Evolutionary conservation across 805 yeast genomes (phyloP).

Genomic region (Monosporozyma solicola): DNA sequence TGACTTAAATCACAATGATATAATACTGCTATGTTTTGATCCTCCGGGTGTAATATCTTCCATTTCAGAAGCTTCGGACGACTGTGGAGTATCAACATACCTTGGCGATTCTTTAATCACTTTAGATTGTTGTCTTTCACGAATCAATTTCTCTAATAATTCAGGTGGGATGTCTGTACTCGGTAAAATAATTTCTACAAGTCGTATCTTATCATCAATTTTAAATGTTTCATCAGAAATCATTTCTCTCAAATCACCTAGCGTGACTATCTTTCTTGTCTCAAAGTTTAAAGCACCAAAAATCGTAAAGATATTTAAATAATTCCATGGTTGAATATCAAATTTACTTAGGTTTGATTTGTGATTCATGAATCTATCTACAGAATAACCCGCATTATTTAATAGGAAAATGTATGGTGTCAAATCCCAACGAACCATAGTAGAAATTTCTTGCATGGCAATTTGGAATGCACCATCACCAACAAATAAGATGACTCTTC

Average conservation of each 20-base stretch:
- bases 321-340: slow-evolving; percentile 57
- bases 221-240: slow-evolving; percentile 34
- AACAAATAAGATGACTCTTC: slow-evolving; percentile 47
- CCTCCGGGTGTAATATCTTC: neutral
- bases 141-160: slow-evolving; percentile 20
- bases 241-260: slow-evolving; percentile 41
- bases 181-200: slow-evolving; percentile 50
- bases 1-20: neutral
- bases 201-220: slow-evolving; percentile 37
- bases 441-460: slow-evolving; percentile 56
- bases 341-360: slow-evolving; percentile 43
- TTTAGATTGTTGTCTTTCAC: slow-evolving; percentile 17
- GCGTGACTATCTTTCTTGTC: slow-evolving; percentile 36
- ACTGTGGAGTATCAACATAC: slow-evolving; percentile 2
- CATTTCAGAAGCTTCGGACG: slow-evolving; percentile 41
- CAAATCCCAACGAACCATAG: slow-evolving; percentile 45
- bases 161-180: slow-evolving; percentile 49
- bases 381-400: slow-evolving; percentile 60
- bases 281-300: slow-evolving; percentile 50
- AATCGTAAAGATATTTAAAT: slow-evolving; percentile 35
- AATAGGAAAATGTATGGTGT: slow-evolving; percentile 51
- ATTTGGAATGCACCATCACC: slow-evolving; percentile 66
- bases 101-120: slow-evolving; percentile 1
- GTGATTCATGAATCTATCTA: slow-evolving; percentile 55
- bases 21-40: neutral